phyloP scores from a whole-genome alignment of 306 rosid genomes.

The Luffa acutangula region DNA sequence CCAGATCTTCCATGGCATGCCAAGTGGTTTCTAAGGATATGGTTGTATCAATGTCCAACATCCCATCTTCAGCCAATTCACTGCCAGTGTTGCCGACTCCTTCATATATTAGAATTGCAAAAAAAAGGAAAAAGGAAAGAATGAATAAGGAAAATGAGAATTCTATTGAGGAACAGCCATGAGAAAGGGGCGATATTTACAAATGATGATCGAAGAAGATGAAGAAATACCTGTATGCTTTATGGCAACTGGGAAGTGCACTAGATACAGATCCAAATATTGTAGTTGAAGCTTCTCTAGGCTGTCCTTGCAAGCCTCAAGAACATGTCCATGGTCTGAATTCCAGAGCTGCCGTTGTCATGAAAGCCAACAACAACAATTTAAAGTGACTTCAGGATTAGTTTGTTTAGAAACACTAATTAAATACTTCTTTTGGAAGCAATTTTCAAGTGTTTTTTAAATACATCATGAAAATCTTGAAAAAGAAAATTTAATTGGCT shows the following conservation, averaged over 20 bases:
- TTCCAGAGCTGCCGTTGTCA: constrained; percentile 82
- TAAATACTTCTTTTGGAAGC: background rate
- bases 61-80: constrained; percentile 73
- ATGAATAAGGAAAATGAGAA: background rate
- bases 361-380: background rate
- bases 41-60: constrained; percentile 77
- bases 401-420: no score
- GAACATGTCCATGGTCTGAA: constrained; percentile 89
- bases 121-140: background rate
- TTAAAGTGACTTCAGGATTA: background rate
- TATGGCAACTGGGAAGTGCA: constrained; percentile 77
- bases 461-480: background rate
- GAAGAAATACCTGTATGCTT: constrained; percentile 51
- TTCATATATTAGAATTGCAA: constrained; percentile 16
- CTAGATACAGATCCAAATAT: constrained; percentile 74
- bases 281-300: constrained; percentile 71
- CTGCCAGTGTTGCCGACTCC: constrained; percentile 86
- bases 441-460: no score
- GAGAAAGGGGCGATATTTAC: background rate
- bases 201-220: background rate
- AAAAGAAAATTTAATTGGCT: background rate
- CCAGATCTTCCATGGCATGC: constrained; percentile 89
- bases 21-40: constrained; percentile 83
- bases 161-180: background rate
- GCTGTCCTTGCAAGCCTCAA: constrained; percentile 82